These are phyloP conservation scores for Avena eriantha DNA, from an alignment of 176 grass and related monocot species.

Conservation along the genomic window DNA sequence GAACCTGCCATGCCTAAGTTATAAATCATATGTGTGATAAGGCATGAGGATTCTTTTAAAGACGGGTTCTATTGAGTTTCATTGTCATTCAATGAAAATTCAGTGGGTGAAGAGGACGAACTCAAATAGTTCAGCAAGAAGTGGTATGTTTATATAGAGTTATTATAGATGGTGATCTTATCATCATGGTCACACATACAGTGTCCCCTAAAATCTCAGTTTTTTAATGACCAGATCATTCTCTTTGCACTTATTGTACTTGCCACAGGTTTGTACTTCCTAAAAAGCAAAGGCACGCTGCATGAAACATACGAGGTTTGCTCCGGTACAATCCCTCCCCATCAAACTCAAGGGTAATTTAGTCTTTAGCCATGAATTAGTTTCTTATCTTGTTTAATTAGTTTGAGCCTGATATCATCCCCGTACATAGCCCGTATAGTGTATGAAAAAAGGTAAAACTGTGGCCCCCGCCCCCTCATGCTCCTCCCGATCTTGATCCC, in stretches of 20 bases:
- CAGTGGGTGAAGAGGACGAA: not conserved
- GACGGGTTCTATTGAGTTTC: not conserved
- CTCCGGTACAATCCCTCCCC: no score
- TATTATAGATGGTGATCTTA: not conserved
- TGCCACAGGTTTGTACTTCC: not conserved
- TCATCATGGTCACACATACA: not conserved
- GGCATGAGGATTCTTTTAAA: not conserved
- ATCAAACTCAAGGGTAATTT: no score
- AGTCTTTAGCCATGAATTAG: no score
- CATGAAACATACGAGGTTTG: no score
- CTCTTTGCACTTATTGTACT: not conserved
- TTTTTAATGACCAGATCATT: not conserved
- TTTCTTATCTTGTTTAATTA: no score
- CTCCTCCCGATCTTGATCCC: no score
- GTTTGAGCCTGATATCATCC: no score
- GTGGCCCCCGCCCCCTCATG: no score
- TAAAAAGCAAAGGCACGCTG: not conserved
- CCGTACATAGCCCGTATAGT: no score
- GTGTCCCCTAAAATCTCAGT: not conserved
- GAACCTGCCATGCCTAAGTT: not conserved
- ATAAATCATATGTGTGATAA: not conserved
- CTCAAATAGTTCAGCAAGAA: not conserved
- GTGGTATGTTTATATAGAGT: not conserved
- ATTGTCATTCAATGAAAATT: not conserved
- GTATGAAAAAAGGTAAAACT: no score